Conservation (phyloP, 2,329 filamentous ascomycete species). For the Cladosporium velox region DNA sequence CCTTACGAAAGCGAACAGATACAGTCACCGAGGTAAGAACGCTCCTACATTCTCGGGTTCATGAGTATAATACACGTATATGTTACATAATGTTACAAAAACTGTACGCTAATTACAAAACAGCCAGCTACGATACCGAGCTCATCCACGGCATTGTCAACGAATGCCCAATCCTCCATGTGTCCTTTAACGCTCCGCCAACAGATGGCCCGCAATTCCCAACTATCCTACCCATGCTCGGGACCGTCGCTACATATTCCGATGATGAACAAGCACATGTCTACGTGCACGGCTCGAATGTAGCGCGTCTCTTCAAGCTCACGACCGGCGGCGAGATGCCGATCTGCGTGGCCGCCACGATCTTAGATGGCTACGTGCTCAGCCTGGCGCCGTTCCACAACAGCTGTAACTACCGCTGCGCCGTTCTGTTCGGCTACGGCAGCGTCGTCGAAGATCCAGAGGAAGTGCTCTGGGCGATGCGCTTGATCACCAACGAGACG, state of each 20-base stretch:
- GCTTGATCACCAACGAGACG: slow-evolving; percentile 73
- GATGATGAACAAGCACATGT: slow-evolving; percentile 66
- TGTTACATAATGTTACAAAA: neutral
- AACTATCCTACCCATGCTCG: slow-evolving; percentile 80
- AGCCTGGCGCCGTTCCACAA: slow-evolving; percentile 78
- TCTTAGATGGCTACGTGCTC: slow-evolving; percentile 78
- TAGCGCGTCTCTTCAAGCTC: slow-evolving; percentile 72
- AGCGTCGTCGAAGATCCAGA: slow-evolving; percentile 68
- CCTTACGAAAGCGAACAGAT: slow-evolving; percentile 9
- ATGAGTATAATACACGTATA: neutral
- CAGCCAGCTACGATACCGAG: slow-evolving; percentile 70
- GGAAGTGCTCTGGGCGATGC: slow-evolving; percentile 78
- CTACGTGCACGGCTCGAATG: slow-evolving; percentile 85
- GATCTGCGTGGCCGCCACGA: slow-evolving; percentile 70
- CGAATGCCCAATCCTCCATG: slow-evolving; percentile 70
- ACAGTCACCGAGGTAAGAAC: slow-evolving; percentile 11
- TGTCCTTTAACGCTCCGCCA: slow-evolving; percentile 68
- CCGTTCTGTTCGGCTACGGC: slow-evolving; percentile 74
- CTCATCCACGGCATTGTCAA: slow-evolving; percentile 78
- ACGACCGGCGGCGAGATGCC: slow-evolving; percentile 57
- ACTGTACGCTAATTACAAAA: neutral
- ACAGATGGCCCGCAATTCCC: slow-evolving; percentile 65
- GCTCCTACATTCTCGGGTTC: neutral
- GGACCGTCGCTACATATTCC: slow-evolving; percentile 74
- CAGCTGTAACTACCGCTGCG: slow-evolving; percentile 84